Evolutionary conservation across 2,329 filamentous ascomycete genomes (phyloP), one percentile per base, ranked within the genome.

Genomic region (Aspergillus intermedius): DNA sequence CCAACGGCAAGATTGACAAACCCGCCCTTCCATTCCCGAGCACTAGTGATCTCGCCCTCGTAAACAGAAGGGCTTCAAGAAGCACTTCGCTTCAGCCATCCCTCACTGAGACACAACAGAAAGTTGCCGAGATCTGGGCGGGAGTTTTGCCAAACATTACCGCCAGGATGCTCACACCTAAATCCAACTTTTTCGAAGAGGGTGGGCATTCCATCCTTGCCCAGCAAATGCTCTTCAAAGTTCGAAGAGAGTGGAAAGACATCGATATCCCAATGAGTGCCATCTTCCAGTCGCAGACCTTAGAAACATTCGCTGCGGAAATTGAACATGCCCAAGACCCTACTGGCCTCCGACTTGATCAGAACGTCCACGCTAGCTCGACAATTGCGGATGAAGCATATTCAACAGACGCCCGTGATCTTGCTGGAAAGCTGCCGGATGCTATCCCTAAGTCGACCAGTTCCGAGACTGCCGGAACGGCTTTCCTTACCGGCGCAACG

Each of bases 401-500:
- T 57, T 74, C 77, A 28, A 68, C 74, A 55, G 77, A 77, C 44
- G 64, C 77, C 3, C 69, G 74, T 23, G 67, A 76, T 58, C 61
- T 80, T 46, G 58, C 70, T 12, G 66, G 67, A 12, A 63, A 74
- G 28, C 69, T 87, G 9, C 78, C 82, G 1, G 54, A 56, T 35
- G 61, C 56, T 12, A 75, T 73, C 56, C 60, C 63, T 22, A 48
- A 54, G 1, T 66, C 53, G 51, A 68, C 49, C 50, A 72, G 52
- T 42, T 60, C 54, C 37, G 58, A 74, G 32, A 60, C 68, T 13
- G 52, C 62, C 23, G 56, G 56, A 3, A 89, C 85, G 0, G 77
- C 93, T 9, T 87, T 96, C 67, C 72, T 96, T 4, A 96, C 91
- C 2, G 90, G 91, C 40, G 89, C 88, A 3, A 96, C 91, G 4